Percentiles rank a stretch among this genome's conserved stretches.
phyloP scores from a whole-genome alignment of 108 stramenopile species.

The Cyclotella choctawhatcheeana region DNA sequence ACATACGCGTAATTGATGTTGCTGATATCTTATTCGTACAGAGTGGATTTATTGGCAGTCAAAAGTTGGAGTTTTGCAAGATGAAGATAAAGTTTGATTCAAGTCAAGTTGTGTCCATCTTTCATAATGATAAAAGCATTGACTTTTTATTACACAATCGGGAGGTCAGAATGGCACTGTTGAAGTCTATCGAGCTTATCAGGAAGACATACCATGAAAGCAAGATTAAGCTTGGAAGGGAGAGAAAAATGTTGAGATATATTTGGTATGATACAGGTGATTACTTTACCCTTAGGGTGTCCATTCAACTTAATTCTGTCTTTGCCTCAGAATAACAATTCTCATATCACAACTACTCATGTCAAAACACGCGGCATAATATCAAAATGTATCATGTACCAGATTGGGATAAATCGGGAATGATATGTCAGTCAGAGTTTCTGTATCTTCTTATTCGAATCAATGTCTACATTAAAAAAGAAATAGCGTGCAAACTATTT shows the following conservation, averaged over 20 bases:
- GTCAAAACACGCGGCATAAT: too few species aligned
- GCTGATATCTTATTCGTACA: constrained; percentile 66
- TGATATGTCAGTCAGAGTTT: constrained; percentile 59
- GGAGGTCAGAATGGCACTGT: constrained; percentile 47
- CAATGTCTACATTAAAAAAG: constrained; percentile 61
- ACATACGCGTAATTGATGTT: constrained; percentile 69
- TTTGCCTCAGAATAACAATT: neutral
- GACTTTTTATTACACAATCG: constrained; percentile 54
- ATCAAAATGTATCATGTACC: neutral
- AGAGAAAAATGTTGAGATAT: constrained; percentile 71
- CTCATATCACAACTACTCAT: too few species aligned
- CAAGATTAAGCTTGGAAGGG: constrained; percentile 41
- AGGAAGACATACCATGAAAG: constrained; percentile 49
- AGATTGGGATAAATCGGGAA: constrained; percentile 59
- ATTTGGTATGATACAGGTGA: constrained; percentile 66
- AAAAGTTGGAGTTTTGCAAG: constrained; percentile 59
- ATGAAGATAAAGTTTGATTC: constrained; percentile 22
- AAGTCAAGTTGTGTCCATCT: constrained; percentile 55
- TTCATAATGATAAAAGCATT: constrained; percentile 51
- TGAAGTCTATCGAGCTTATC: constrained; percentile 50
- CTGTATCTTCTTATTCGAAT: constrained; percentile 59
- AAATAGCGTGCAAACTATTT: constrained; percentile 49
- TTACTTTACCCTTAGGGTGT: neutral
- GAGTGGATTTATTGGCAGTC: constrained; percentile 63
- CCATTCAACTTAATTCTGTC: neutral